These are phyloP conservation scores for Nothopassalora personata DNA, from an alignment of 2,329 filamentous ascomycete genomes.

Conservation along the genomic window DNA sequence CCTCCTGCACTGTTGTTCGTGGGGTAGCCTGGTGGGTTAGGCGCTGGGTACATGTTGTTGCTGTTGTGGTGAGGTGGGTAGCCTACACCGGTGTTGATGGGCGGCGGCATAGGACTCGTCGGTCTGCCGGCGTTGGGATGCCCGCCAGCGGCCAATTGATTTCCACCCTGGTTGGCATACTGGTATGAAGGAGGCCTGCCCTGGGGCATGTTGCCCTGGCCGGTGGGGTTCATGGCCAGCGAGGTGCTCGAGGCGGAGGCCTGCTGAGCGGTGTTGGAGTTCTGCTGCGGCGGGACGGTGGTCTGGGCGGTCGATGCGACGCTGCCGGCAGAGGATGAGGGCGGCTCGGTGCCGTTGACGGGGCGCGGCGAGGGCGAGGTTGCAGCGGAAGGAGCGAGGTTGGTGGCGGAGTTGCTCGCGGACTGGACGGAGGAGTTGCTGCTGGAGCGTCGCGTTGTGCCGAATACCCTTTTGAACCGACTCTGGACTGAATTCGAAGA, in stretches of 20 bases:
- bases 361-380: constrained; percentile 24
- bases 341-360: constrained; percentile 35
- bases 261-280: constrained; percentile 31
- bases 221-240: constrained; percentile 49
- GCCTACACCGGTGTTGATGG: constrained; percentile 47
- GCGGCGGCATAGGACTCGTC: constrained; percentile 39
- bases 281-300: constrained; percentile 11
- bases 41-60: constrained; percentile 38
- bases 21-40: constrained; percentile 34
- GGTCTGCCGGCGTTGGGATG: constrained; percentile 45
- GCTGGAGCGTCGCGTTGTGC: constrained; percentile 69
- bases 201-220: constrained; percentile 39
- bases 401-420: constrained; percentile 40
- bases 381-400: constrained; percentile 29
- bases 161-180: constrained; percentile 43
- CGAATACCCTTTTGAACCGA: constrained; percentile 73
- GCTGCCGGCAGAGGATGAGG: constrained; percentile 36
- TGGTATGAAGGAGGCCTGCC: constrained; percentile 62
- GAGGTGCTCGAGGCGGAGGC: constrained; percentile 45
- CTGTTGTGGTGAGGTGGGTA: constrained; percentile 45
- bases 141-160: constrained; percentile 34
- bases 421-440: constrained; percentile 50
- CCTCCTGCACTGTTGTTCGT: constrained; percentile 27
- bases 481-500: constrained; percentile 53
- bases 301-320: constrained; percentile 49